Evolutionary conservation across 768 basidiomycete genomes (phyloP).

Genomic region (Naganishia vishniacii): DNA sequence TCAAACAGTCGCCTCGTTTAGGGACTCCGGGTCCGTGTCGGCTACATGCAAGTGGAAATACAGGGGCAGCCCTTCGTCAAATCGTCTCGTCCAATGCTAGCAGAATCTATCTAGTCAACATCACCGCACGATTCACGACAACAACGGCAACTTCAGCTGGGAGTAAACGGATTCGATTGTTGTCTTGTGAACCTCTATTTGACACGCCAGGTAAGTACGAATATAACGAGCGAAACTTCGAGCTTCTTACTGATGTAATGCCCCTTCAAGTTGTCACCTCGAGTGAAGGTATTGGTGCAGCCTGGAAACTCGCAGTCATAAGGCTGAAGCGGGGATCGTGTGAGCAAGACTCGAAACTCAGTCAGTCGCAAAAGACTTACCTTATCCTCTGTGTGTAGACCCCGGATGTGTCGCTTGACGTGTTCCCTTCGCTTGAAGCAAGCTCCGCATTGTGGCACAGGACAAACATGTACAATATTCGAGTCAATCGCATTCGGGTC

Average conservation of each 20-base stretch:
- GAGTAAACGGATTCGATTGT: neutral
- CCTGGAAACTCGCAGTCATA: constrained; percentile 13
- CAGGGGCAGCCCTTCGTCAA: no score
- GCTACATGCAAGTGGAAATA: no score
- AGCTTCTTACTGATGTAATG: constrained; percentile 28
- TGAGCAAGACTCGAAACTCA: neutral
- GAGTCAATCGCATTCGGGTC: constrained; percentile 17
- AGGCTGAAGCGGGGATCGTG: constrained; percentile 3
- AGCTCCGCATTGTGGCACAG: constrained; percentile 25
- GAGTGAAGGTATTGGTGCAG: constrained; percentile 13
- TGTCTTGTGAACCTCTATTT: constrained; percentile 11
- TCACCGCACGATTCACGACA: neutral
- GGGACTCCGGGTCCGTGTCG: no score
- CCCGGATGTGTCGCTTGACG: constrained; percentile 28
- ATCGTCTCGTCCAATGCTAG: no score
- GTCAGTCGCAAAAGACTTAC: neutral
- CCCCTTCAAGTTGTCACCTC: constrained; percentile 26
- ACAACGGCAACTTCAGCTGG: neutral
- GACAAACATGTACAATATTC: constrained; percentile 29
- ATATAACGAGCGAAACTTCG: neutral
- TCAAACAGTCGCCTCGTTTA: no score
- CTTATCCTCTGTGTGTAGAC: constrained; percentile 27
- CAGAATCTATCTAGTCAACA: no score
- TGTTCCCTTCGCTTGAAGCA: constrained; percentile 28
- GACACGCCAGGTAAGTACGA: no score